Evolutionary conservation across 1,284 basidiomycete species (phyloP).

Genomic region (Cerioporus squamosus): DNA sequence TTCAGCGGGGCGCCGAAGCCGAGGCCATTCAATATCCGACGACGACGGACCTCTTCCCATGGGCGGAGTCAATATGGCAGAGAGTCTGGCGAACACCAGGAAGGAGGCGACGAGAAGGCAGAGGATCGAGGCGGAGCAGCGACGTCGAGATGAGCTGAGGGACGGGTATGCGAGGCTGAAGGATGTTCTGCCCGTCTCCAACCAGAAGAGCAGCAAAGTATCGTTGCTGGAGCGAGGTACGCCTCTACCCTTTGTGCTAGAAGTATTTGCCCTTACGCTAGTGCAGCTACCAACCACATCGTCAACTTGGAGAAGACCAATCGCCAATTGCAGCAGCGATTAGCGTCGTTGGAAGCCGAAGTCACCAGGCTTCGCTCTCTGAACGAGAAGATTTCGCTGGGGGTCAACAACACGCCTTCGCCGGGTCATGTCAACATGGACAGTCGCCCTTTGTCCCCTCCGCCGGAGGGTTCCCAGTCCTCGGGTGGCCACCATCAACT

Average conservation of each 20-base stretch:
- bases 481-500: constrained; percentile 47
- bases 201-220: constrained; percentile 90
- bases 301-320: constrained; percentile 69
- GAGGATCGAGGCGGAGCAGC: constrained; percentile 85
- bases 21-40: constrained; percentile 74
- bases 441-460: constrained; percentile 63
- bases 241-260: constrained; percentile 26
- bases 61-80: constrained; percentile 59
- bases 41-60: constrained; percentile 76
- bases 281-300: constrained; percentile 75
- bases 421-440: constrained; percentile 51
- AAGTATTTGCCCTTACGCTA: constrained; percentile 14
- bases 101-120: constrained; percentile 84
- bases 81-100: constrained; percentile 73
- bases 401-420: constrained; percentile 55
- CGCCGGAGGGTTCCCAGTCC: constrained; percentile 53
- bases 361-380: constrained; percentile 67
- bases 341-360: constrained; percentile 66
- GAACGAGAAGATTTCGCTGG: constrained; percentile 80
- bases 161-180: constrained; percentile 88
- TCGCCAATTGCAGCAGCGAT: constrained; percentile 67
- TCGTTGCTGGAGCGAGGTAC: constrained; percentile 83
- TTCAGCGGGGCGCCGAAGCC: constrained; percentile 59
- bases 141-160: constrained; percentile 83
- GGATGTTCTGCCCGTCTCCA: constrained; percentile 82